A percentile compares a stretch with the other conserved stretches of the same genome.
These are phyloP conservation scores for Trichosporon sp. DNA, from an alignment of 1,284 basidiomycete species.

Conservation along the genomic window DNA sequence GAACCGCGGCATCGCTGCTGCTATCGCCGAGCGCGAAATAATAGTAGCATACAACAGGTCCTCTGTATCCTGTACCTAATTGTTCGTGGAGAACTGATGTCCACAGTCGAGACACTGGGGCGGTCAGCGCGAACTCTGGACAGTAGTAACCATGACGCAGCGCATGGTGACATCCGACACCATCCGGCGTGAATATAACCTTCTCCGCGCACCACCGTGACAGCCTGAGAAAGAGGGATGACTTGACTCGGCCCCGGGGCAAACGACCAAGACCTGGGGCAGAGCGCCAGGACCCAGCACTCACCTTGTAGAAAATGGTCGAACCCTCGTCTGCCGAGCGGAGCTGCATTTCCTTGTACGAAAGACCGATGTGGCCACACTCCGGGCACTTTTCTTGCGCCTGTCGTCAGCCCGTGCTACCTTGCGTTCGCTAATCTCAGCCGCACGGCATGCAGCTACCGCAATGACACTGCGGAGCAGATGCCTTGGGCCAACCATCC, in stretches of 20 bases:
- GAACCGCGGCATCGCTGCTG: background rate
- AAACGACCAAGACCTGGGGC: background rate
- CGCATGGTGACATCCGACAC: background rate
- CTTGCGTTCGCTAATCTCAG: too few relatives aligned
- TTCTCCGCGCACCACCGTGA: too few relatives aligned
- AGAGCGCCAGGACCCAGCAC: slow-evolving; percentile 11
- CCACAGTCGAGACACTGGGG: slow-evolving; percentile 49
- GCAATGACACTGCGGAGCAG: too few relatives aligned
- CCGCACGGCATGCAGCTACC: too few relatives aligned
- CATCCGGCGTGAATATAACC: background rate
- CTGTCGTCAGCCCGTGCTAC: slow-evolving; percentile 50
- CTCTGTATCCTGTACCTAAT: slow-evolving; percentile 29
- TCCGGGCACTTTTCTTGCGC: slow-evolving; percentile 88
- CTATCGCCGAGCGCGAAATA: background rate
- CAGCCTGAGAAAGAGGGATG: background rate
- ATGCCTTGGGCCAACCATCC: background rate
- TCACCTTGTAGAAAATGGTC: slow-evolving; percentile 59
- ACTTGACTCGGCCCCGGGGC: background rate
- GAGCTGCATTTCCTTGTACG: slow-evolving; percentile 56
- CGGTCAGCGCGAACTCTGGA: background rate
- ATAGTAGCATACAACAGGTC: slow-evolving; percentile 12
- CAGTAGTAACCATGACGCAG: background rate
- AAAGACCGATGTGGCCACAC: slow-evolving; percentile 68
- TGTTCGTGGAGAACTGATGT: slow-evolving; percentile 50
- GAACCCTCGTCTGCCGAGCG: slow-evolving; percentile 86